A percentile compares a stretch with the other conserved stretches of the same genome.
phyloP scores from a whole-genome alignment of 148 eudicot species.

The Nepenthes mirabilis region DNA sequence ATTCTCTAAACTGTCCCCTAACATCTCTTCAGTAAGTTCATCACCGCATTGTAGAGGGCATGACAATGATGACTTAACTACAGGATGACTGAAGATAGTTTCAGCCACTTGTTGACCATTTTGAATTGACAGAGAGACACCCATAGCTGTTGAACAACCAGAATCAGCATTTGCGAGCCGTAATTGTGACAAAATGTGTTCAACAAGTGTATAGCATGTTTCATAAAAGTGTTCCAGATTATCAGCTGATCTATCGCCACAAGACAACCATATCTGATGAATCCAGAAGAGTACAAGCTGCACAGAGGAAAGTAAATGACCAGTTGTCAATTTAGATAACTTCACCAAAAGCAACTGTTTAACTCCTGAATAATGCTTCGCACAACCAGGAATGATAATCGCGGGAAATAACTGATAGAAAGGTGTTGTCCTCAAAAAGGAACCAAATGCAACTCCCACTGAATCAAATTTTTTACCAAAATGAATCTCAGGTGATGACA shows the following conservation, averaged over 20 bases:
- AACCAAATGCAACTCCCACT: constrained; percentile 34
- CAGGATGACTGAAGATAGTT: constrained; percentile 61
- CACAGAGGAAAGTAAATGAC: constrained; percentile 34
- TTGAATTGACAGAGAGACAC: constrained; percentile 9
- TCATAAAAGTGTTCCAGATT: constrained; percentile 35
- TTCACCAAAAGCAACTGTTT: constrained; percentile 47
- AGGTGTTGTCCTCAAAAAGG: constrained; percentile 51
- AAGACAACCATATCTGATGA: constrained; percentile 34
- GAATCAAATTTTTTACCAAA: constrained; percentile 12
- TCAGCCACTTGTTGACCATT: constrained; percentile 37
- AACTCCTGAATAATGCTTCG: constrained; percentile 19
- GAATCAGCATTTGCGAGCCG: constrained; percentile 20
- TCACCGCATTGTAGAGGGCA: constrained; percentile 21
- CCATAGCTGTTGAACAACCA: constrained; percentile 9
- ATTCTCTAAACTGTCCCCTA: constrained; percentile 21
- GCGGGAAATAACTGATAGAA: constrained; percentile 59
- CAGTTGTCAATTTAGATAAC: constrained; percentile 35
- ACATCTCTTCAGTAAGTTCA: constrained; percentile 26
- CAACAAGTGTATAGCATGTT: constrained; percentile 34
- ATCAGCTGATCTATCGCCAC: constrained; percentile 26
- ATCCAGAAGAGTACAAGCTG: constrained; percentile 68
- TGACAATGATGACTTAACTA: constrained; percentile 34
- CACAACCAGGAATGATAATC: constrained; percentile 21
- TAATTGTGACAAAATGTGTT: constrained; percentile 26
- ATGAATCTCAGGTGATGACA: background rate